Conservation (phyloP, 805 yeast species). For the Ogataea nitratoaversa region DNA sequence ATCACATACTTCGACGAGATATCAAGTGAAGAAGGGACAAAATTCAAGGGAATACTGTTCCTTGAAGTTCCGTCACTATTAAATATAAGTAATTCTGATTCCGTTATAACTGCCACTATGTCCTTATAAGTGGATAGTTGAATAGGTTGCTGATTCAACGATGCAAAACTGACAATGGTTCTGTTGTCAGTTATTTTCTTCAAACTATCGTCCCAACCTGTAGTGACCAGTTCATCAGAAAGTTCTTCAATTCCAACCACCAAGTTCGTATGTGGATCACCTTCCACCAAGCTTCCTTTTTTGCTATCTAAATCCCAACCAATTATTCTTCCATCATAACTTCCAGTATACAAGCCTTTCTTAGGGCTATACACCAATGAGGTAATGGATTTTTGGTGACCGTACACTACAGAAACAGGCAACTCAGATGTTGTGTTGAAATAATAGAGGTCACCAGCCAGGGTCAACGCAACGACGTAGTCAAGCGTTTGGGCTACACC, state of each 20-base stretch:
- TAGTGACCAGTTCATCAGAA: constrained; percentile 26
- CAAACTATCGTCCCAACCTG: constrained; percentile 88
- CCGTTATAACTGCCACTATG: constrained; percentile 41
- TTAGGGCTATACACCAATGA: constrained; percentile 37
- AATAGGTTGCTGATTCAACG: constrained; percentile 46
- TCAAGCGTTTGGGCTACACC: constrained; percentile 70
- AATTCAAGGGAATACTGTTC: constrained; percentile 30
- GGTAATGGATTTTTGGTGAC: constrained; percentile 84
- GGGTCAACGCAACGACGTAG: constrained; percentile 59
- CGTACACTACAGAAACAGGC: constrained; percentile 45
- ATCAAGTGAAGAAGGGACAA: constrained; percentile 44
- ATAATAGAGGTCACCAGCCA: constrained; percentile 67
- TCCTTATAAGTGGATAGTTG: constrained; percentile 36
- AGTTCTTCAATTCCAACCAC: constrained; percentile 47
- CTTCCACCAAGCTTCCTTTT: constrained; percentile 33
- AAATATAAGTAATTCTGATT: constrained; percentile 36
- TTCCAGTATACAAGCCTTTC: constrained; percentile 49
- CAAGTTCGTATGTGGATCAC: constrained; percentile 58
- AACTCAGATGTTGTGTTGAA: constrained; percentile 39
- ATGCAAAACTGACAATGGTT: constrained; percentile 22
- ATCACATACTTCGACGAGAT: constrained; percentile 41
- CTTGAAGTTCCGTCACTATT: constrained; percentile 27
- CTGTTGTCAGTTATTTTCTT: constrained; percentile 33
- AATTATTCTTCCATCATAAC: constrained; percentile 74
- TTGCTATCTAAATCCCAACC: constrained; percentile 48